Evolutionary conservation across 306 rosid species (phyloP).

Genomic region (Acacia confusa): DNA sequence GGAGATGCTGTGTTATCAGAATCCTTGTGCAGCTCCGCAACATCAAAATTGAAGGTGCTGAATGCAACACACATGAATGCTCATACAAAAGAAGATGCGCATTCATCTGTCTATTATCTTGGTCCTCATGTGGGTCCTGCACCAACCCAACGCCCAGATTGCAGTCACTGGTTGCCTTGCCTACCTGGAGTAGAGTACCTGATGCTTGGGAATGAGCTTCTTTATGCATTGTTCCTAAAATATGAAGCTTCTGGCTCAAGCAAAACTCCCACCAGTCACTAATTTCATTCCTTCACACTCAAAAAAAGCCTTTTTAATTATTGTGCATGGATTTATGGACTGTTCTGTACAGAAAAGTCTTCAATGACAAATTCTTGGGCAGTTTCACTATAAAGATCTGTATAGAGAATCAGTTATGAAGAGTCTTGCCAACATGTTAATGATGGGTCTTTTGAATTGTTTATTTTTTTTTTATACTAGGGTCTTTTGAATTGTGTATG

Average conservation of each 20-base stretch:
- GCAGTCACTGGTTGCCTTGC: conserved; percentile 83
- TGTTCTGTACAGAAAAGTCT: neutral
- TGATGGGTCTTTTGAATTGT: neutral
- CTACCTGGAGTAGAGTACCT: conserved; percentile 93
- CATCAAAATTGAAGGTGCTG: conserved; percentile 40
- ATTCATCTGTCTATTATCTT: conserved; percentile 68
- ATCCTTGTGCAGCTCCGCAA: conserved; percentile 25
- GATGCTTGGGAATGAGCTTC: conserved; percentile 90
- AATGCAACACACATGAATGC: conserved; percentile 73
- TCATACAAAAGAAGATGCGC: conserved; percentile 89
- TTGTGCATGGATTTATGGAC: neutral
- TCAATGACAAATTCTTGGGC: neutral
- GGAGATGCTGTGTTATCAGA: conserved; percentile 53
- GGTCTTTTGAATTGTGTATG: neutral
- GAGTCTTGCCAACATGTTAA: neutral
- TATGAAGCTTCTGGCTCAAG: conserved; percentile 21
- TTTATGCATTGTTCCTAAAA: conserved; percentile 62
- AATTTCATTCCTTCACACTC: neutral
- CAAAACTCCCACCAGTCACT: conserved; percentile 25
- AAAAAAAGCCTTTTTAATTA: conserved; percentile 12
- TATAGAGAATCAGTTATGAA: neutral
- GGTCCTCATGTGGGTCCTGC: conserved; percentile 49
- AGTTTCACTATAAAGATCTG: neutral
- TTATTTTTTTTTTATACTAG: no score
- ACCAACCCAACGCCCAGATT: conserved; percentile 73